Percentiles rank a stretch among this genome's conserved stretches.
These are phyloP conservation scores for Boletales sp. DNA, from an alignment of 768 basidiomycete species.

Conservation along the genomic window DNA sequence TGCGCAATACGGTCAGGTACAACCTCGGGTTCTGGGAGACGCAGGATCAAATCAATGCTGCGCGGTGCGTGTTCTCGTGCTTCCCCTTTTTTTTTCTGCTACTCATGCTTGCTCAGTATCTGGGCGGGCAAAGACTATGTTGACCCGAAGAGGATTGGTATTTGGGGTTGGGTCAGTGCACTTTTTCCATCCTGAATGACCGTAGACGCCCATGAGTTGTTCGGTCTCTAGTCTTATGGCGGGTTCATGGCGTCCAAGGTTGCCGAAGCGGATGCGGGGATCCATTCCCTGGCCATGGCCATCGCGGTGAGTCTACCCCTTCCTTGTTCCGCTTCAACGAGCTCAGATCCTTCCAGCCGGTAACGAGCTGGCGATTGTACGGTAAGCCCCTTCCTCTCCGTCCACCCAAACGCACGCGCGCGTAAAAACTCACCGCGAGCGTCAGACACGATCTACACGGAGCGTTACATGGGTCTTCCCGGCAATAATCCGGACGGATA, in stretches of 20 bases:
- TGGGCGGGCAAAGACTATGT: conserved; percentile 90
- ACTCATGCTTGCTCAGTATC: conserved; percentile 38
- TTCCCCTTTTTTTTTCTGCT: not conserved
- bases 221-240: conserved; percentile 72
- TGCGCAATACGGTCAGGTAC: conserved; percentile 85
- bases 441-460: conserved; percentile 92
- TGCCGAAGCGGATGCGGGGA: conserved; percentile 82
- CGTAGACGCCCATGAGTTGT: not conserved
- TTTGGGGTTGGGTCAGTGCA: conserved; percentile 92
- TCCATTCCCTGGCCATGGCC: conserved; percentile 89
- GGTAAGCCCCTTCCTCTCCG: conserved; percentile 39
- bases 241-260: conserved; percentile 96
- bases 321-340: conserved; percentile 5
- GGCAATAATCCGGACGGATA: conserved; percentile 82
- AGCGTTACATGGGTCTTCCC: conserved; percentile 93
- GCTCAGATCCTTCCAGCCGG: conserved; percentile 49
- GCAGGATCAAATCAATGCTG: conserved; percentile 84
- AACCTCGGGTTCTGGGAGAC: conserved; percentile 90
- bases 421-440: conserved; percentile 1
- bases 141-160: conserved; percentile 83
- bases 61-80: conserved; percentile 50
- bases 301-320: conserved; percentile 62
- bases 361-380: conserved; percentile 83
- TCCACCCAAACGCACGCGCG: not conserved
- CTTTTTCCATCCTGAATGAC: not conserved